Base-by-base conservation (phyloP, 2,329 filamentous ascomycete species). In the Diaporthe sp. region DNA sequence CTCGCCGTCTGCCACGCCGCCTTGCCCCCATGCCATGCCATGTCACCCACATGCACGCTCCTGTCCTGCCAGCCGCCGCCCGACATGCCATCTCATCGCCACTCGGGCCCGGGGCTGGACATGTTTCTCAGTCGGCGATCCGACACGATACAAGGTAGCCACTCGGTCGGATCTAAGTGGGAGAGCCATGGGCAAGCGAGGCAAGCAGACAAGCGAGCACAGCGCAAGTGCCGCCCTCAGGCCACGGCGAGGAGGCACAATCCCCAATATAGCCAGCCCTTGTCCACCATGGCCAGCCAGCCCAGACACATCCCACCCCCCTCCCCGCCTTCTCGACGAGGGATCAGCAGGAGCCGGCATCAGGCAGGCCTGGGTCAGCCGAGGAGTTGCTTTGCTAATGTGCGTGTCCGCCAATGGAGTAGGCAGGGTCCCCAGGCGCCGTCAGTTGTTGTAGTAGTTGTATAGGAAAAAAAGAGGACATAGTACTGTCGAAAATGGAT, bases 401-500 rank as follows among this genome's bases (percentile, higher is more conserved):
- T 47, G 67, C 53, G 72, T 78, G 80, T 76, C 28, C 70, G 78
- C 79, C 78, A 80, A 80, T 83, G 82, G 84, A 85, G 78, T 84
- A 85, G 82, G 85, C 79, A 78, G 71, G 78, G 81, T 31, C 47
- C 78, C 78, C 79, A 76, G 79, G 79, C 79, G 81, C 82, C 81
- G 79, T 81, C 81, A 81, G 80, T 80, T 80, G 79, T 86, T 79
- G 78, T 84, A 83, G 83, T 85, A 78, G 74, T 77, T 74, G 80
- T 79, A 71, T 76, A 79, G 61, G 71, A 82, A 88, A 39, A 37
- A 42, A 88, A 34, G 47, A 70, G 65, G 65, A 55, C 47, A 89
- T 82, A 85, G n/a, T 82, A 85, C 37, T 42, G 42, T 73, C 76
- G 90, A 82, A 90, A 87, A 94, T 95, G 90, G 94, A 96, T 47